phyloP scores from a whole-genome alignment of 345 rosid species.

The Heritiera fomes region DNA sequence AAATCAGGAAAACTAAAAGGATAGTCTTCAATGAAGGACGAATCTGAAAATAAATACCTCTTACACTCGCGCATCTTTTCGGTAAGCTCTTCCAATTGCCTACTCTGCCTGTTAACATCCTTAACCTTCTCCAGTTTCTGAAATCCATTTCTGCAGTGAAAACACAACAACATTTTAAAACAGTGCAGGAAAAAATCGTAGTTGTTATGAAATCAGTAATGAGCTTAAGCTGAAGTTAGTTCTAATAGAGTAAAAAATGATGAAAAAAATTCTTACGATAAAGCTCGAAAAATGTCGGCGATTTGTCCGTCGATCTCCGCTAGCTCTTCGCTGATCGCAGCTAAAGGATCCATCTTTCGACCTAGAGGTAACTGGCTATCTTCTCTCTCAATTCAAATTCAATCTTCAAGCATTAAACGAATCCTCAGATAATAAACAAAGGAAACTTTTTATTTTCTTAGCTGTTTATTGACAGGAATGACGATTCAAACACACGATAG shows the following conservation, averaged over 20 bases:
- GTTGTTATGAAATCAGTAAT: background rate
- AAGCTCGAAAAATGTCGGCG: constrained; percentile 79
- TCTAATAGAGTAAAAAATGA: background rate
- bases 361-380: background rate
- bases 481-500: background rate
- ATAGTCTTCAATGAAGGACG: background rate
- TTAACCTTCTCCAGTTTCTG: constrained; percentile 95
- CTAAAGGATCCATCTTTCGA: constrained; percentile 57
- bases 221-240: constrained; percentile 8
- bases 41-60: constrained; percentile 43
- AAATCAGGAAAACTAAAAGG: background rate
- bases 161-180: background rate
- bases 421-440: background rate
- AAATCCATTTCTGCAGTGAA: constrained; percentile 72
- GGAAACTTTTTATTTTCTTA: background rate
- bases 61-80: constrained; percentile 96
- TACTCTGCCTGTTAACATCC: constrained; percentile 84
- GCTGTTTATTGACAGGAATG: background rate
- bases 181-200: background rate
- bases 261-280: constrained; percentile 57
- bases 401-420: constrained; percentile 15
- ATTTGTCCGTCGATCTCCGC: constrained; percentile 88
- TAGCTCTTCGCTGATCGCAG: constrained; percentile 74
- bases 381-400: background rate
- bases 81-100: constrained; percentile 96